A percentile compares a stretch with the other conserved stretches of the same genome.
These are phyloP conservation scores for Casaregolazyma lundiana DNA, from an alignment of 1,139 yeast species.

Conservation along the genomic window DNA sequence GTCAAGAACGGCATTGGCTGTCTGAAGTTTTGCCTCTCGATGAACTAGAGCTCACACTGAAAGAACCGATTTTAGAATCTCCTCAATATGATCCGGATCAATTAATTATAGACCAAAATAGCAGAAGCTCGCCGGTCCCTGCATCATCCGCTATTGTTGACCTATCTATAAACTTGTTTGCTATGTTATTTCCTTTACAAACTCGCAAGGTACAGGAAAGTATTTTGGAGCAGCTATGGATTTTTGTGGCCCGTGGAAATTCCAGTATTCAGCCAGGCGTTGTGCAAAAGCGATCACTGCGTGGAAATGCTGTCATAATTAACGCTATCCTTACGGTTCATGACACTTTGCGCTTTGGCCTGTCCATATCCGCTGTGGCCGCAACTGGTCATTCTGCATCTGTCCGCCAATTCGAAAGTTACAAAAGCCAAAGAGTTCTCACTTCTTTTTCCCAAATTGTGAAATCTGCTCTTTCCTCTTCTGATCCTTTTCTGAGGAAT, in stretches of 20 bases:
- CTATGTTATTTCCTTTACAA: constrained; percentile 64
- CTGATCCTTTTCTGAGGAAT: constrained; percentile 34
- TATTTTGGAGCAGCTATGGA: constrained; percentile 70
- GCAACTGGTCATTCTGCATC: constrained; percentile 10
- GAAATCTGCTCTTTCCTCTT: constrained; percentile 40
- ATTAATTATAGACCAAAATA: constrained; percentile 13
- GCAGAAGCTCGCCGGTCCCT: constrained; percentile 19
- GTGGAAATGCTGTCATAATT: constrained; percentile 46
- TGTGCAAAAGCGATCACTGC: constrained; percentile 28
- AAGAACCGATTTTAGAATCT: constrained; percentile 23
- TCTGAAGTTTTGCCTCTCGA: constrained; percentile 25
- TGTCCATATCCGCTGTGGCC: constrained; percentile 12
- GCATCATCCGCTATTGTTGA: constrained; percentile 57
- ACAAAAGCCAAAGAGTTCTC: constrained; percentile 34
- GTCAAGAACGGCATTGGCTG: constrained; percentile 28
- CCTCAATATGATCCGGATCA: constrained; percentile 28
- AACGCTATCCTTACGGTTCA: constrained; percentile 64
- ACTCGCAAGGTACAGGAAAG: constrained; percentile 83
- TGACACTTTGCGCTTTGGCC: constrained; percentile 42
- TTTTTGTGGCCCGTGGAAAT: constrained; percentile 34
- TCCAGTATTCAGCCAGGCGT: constrained; percentile 19
- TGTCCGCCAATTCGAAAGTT: constrained; percentile 12
- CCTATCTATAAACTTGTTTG: constrained; percentile 70
- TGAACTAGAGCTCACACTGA: constrained; percentile 20
- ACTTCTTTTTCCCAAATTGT: constrained; percentile 55